Evolutionary conservation across 768 basidiomycete genomes (phyloP).

Genomic region (Gelatoporia subvermispora): DNA sequence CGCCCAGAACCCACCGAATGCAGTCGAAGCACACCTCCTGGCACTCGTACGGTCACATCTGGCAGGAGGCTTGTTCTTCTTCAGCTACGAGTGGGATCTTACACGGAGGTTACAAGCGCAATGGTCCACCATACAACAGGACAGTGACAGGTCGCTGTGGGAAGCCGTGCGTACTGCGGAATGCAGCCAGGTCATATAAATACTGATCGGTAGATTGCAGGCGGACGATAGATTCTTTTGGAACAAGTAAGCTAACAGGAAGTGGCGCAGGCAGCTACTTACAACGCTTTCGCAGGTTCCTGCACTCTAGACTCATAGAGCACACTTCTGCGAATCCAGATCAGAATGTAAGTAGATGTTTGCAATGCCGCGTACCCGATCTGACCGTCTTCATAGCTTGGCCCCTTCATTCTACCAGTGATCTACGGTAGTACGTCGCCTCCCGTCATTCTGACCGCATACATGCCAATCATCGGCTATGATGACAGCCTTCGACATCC

Average conservation of each 20-base stretch:
- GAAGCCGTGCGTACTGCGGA: conserved; percentile 63
- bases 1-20: conserved; percentile 65
- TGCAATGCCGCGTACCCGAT: neutral
- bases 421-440: conserved; percentile 84
- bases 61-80: conserved; percentile 74
- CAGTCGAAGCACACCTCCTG: conserved; percentile 83
- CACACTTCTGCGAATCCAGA: conserved; percentile 42
- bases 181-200: neutral
- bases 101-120: conserved; percentile 86
- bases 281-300: conserved; percentile 30
- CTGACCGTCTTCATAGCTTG: conserved; percentile 49
- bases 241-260: conserved; percentile 61
- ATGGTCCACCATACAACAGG: conserved; percentile 50
- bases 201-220: conserved; percentile 33
- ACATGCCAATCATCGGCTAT: neutral
- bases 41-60: conserved; percentile 85
- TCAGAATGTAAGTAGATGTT: conserved; percentile 53
- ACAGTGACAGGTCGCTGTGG: conserved; percentile 61
- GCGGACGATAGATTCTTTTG: conserved; percentile 98
- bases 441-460: neutral
- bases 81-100: conserved; percentile 88
- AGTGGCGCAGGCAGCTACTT: conserved; percentile 2
- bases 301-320: conserved; percentile 62
- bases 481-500: conserved; percentile 76
- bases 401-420: conserved; percentile 85